Evolutionary conservation across 768 basidiomycete genomes (phyloP).

Genomic region (Auricularia cornea): DNA sequence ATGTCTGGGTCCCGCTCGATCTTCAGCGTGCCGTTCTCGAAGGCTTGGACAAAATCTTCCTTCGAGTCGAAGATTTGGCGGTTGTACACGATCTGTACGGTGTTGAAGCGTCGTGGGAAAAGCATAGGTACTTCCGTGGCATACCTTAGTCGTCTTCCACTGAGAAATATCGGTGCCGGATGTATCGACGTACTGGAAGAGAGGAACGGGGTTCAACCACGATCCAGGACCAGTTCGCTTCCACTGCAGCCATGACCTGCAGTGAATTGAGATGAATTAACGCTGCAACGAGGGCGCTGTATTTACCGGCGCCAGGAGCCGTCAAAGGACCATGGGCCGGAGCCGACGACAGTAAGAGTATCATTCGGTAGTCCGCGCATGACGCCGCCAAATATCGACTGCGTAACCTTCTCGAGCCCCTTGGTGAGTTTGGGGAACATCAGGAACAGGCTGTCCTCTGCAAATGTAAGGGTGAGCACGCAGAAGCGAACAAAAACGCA

Average conservation of each 20-base stretch:
- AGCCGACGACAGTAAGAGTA: slow-evolving; percentile 38
- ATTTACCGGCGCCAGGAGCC: slow-evolving; percentile 40
- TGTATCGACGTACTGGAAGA: slow-evolving; percentile 51
- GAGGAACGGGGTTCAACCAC: slow-evolving; percentile 45
- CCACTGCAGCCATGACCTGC: slow-evolving; percentile 42
- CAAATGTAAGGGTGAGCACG: not conserved
- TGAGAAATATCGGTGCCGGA: slow-evolving; percentile 42
- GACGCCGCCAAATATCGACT: slow-evolving; percentile 45
- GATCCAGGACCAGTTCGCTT: slow-evolving; percentile 41
- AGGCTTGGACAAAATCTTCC: slow-evolving; percentile 46
- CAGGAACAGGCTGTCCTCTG: not conserved
- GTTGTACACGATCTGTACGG: slow-evolving; percentile 45
- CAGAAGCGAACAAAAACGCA: not conserved
- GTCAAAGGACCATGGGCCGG: slow-evolving; percentile 51
- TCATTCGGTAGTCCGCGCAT: slow-evolving; percentile 37
- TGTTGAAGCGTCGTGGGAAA: not conserved
- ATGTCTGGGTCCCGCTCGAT: slow-evolving; percentile 21
- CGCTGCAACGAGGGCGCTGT: slow-evolving; percentile 7
- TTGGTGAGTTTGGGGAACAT: not conserved
- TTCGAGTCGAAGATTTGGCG: slow-evolving; percentile 43
- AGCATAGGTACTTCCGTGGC: not conserved
- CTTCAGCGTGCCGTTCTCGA: slow-evolving; percentile 42
- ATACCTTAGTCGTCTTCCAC: slow-evolving; percentile 48
- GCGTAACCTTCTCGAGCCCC: slow-evolving; percentile 5
- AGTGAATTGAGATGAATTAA: slow-evolving; percentile 1